Evolutionary conservation across 2,329 filamentous ascomycete species (phyloP).

Genomic region (Penicillium sp.): DNA sequence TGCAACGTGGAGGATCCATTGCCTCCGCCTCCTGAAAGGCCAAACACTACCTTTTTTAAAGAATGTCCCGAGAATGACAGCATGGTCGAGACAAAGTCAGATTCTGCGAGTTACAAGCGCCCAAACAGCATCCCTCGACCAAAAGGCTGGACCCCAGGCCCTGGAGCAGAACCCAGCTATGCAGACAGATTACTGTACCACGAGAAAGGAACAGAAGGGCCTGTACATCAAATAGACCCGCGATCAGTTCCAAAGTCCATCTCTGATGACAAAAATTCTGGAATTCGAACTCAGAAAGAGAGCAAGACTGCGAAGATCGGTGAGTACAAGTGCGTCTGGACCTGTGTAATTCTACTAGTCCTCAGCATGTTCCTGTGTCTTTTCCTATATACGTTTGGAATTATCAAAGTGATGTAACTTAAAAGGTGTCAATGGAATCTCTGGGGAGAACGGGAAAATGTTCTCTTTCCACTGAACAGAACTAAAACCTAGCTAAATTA

Average conservation of each 20-base stretch:
- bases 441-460: background rate
- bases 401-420: conserved; percentile 2
- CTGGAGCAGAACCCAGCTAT: background rate
- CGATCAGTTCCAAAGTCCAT: no score
- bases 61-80: background rate
- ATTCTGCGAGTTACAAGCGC: conserved; percentile 12
- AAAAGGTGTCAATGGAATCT: background rate
- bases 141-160: background rate
- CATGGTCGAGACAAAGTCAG: background rate
- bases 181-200: conserved; percentile 5
- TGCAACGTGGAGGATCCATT: conserved; percentile 26
- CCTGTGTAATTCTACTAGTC: conserved; percentile 19
- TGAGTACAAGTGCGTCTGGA: conserved; percentile 32
- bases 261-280: background rate
- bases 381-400: conserved; percentile 1
- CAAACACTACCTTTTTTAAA: conserved; percentile 2
- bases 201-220: conserved; percentile 12
- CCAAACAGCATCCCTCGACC: background rate
- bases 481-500: background rate
- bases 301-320: conserved; percentile 6
- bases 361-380: conserved; percentile 2
- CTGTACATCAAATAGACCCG: background rate
- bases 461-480: background rate
- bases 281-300: background rate
- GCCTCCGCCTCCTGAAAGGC: conserved; percentile 22